These are phyloP conservation scores for Myriosclerotinia scirpicola DNA, from an alignment of 2,329 filamentous ascomycete species.

Conservation along the genomic window DNA sequence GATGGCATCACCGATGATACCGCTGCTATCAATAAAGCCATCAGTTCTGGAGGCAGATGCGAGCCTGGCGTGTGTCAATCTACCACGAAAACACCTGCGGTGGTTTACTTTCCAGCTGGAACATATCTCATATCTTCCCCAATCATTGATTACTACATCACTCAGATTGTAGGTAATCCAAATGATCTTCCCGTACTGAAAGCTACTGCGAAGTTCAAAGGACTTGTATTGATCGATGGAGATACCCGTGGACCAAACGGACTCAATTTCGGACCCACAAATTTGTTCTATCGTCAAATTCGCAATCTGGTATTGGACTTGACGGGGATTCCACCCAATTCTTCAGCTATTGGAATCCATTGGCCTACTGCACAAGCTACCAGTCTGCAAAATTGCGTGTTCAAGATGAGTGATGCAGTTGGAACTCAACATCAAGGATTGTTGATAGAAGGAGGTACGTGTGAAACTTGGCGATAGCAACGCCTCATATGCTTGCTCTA, in stretches of 20 bases:
- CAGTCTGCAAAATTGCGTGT: slow-evolving; percentile 61
- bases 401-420: slow-evolving; percentile 52
- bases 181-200: slow-evolving; percentile 66
- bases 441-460: slow-evolving; percentile 54
- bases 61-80: slow-evolving; percentile 50
- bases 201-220: slow-evolving; percentile 66
- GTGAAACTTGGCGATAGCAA: background rate
- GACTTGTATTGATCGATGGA: slow-evolving; percentile 77
- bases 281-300: slow-evolving; percentile 64
- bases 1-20: slow-evolving; percentile 78
- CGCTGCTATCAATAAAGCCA: slow-evolving; percentile 68
- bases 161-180: slow-evolving; percentile 37
- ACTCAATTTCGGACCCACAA: slow-evolving; percentile 75
- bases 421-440: slow-evolving; percentile 56
- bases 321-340: slow-evolving; percentile 36
- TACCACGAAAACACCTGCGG: slow-evolving; percentile 49
- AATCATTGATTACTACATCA: slow-evolving; percentile 34
- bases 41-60: slow-evolving; percentile 32
- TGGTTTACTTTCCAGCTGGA: slow-evolving; percentile 37
- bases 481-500: background rate
- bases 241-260: slow-evolving; percentile 72
- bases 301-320: slow-evolving; percentile 65
- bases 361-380: slow-evolving; percentile 58
- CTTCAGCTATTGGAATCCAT: slow-evolving; percentile 47
- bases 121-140: slow-evolving; percentile 36